Evolutionary conservation across 805 yeast species (phyloP).

Genomic region (Lipomyces kockii): DNA sequence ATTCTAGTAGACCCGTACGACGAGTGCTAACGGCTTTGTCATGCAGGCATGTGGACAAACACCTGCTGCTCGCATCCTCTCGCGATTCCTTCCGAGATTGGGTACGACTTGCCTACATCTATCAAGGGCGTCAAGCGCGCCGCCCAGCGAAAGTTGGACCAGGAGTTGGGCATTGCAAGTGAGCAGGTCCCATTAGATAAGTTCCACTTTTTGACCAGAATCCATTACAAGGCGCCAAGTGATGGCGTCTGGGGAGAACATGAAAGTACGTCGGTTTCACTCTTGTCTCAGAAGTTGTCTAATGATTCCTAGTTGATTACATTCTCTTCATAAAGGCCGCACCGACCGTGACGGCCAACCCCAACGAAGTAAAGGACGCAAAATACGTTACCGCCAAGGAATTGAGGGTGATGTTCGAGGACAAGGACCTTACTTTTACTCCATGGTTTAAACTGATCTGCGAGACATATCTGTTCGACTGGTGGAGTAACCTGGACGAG

Average conservation of each 20-base stretch:
- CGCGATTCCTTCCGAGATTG: conserved; percentile 80
- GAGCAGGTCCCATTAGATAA: conserved; percentile 56
- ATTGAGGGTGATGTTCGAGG: conserved; percentile 75
- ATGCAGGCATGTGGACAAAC: conserved; percentile 85
- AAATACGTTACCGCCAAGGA: conserved; percentile 72
- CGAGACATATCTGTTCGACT: conserved; percentile 82
- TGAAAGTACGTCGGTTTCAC: conserved; percentile 53
- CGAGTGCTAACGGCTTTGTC: background rate
- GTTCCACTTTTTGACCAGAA: conserved; percentile 86
- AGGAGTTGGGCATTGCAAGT: conserved; percentile 82
- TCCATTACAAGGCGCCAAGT: conserved; percentile 86
- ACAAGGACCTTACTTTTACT: conserved; percentile 71
- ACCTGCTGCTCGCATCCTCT: conserved; percentile 99
- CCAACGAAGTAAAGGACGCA: conserved; percentile 84
- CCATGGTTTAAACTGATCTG: conserved; percentile 99
- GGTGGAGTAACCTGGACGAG: conserved; percentile 85
- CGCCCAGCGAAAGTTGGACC: conserved; percentile 88
- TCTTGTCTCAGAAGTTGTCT: background rate
- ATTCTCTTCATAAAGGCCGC: conserved; percentile 74
- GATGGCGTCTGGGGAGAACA: conserved; percentile 95
- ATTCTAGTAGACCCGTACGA: background rate
- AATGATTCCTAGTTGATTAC: conserved; percentile 62
- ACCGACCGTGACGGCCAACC: conserved; percentile 59
- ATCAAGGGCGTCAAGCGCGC: conserved; percentile 82
- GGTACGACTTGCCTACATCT: conserved; percentile 62